phyloP scores from a whole-genome alignment of 805 yeast species.

The Diddensiella transvaalensis region DNA sequence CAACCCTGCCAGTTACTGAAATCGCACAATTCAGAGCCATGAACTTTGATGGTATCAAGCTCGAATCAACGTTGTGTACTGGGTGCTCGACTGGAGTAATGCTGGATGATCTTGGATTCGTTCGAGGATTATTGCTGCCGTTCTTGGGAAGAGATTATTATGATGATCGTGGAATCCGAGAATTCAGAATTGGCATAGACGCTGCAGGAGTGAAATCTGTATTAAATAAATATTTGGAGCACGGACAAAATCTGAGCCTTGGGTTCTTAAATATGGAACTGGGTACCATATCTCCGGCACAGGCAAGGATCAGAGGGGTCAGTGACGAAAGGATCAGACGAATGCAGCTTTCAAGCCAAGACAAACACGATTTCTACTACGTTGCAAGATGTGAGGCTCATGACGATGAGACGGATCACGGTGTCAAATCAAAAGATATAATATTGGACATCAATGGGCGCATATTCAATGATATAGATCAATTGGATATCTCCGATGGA shows the following conservation, averaged over 20 bases:
- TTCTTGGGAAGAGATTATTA: constrained; percentile 54
- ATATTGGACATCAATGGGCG: constrained; percentile 65
- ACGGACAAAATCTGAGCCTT: constrained; percentile 46
- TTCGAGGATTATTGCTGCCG: constrained; percentile 82
- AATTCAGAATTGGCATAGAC: constrained; percentile 73
- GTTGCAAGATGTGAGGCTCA: constrained; percentile 46
- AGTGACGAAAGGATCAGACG: constrained; percentile 74
- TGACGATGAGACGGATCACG: neutral
- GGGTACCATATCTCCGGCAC: constrained; percentile 59
- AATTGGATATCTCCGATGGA: constrained; percentile 50
- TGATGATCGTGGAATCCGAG: constrained; percentile 29
- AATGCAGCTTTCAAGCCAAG: constrained; percentile 59
- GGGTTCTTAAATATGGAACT: constrained; percentile 79
- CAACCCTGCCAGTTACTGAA: constrained; percentile 57
- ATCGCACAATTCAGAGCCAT: constrained; percentile 84
- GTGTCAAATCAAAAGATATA: constrained; percentile 62
- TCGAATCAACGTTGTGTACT: constrained; percentile 67
- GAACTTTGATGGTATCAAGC: constrained; percentile 69
- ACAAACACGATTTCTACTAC: constrained; percentile 67
- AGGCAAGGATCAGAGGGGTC: constrained; percentile 84
- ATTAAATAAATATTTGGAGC: constrained; percentile 47
- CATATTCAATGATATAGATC: constrained; percentile 63
- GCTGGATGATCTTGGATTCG: constrained; percentile 70
- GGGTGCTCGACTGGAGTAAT: constrained; percentile 79
- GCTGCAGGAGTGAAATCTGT: constrained; percentile 60